Base-by-base conservation (phyloP, 306 rosid species). In the Cucumis hystrix region DNA sequence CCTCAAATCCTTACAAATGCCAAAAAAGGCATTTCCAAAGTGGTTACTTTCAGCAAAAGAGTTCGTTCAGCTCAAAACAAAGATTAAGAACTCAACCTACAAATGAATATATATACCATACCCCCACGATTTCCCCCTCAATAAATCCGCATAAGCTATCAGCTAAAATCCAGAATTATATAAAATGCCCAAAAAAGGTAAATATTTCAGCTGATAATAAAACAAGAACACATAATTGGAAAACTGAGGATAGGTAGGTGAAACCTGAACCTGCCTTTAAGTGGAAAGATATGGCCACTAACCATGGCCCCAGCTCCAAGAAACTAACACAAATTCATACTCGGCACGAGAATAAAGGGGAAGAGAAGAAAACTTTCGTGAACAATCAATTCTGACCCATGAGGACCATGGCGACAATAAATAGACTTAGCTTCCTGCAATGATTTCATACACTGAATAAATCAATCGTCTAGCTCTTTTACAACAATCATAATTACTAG, bases 171-270 rank as follows among this genome's bases (percentile, higher is more conserved):
- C 23, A 75, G 52, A 54, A 56, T 56, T n/a, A 59, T 10, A 35
- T 57, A 66, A 47, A 47, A 45, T 12, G 35, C 16, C 57, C 55
- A 16, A 6, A 25, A 71, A 47, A 25, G 37, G 59, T 11, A 51
- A 45, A 71, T 8, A 71, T 1, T 4, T 8, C 7, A 16, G 59
- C 37, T 47, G 40, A 60, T 49, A 51, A 69, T 47, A 49, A 41
- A 71, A 47, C 43, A 71, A 71, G 76, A 73, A 52, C 77, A 28
- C 59, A 28, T 72, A 73, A 73, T 73, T 52, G 47, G 45, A 30
- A 73, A 72, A 30, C 61, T 54, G 43, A 49, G 58, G 37, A 69
- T 64, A 9, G 37, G 70, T 30, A 64, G 47, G 40, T 64, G 23
- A 7, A 69, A 41, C 39, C 54, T 20, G 58, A 70, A 70, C 40